A percentile compares a stretch with the other conserved stretches of the same genome.
Conservation (phyloP, 2,329 filamentous ascomycete species). For the Coniochaeta pulveracea region DNA sequence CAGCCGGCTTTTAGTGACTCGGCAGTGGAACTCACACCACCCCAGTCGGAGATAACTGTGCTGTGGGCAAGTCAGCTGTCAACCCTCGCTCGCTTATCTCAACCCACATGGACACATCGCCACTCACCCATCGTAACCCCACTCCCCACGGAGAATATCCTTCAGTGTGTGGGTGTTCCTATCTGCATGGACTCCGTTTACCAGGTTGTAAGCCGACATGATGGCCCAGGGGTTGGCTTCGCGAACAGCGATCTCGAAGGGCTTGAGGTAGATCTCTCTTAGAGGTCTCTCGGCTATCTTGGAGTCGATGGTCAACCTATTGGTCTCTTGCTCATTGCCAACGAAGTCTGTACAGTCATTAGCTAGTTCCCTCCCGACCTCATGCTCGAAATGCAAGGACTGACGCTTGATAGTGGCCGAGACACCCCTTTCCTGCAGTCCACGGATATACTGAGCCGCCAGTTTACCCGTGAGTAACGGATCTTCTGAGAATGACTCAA, state of each 20-base stretch:
- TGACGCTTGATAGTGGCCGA: constrained; percentile 69
- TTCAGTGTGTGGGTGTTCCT: constrained; percentile 44
- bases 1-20: constrained; percentile 44
- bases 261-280: constrained; percentile 61
- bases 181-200: constrained; percentile 52
- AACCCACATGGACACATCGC: neutral
- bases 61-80: constrained; percentile 20
- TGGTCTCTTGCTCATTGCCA: constrained; percentile 63
- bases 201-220: constrained; percentile 58
- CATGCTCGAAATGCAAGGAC: constrained; percentile 9
- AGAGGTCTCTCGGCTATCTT: constrained; percentile 53
- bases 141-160: constrained; percentile 47
- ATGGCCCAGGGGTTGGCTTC: constrained; percentile 59
- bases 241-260: constrained; percentile 61
- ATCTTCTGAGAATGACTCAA: constrained; percentile 80
- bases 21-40: constrained; percentile 42
- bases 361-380: too few relatives aligned
- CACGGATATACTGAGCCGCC: constrained; percentile 60
- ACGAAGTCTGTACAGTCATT: constrained; percentile 40
- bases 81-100: constrained; percentile 2
- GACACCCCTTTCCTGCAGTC: constrained; percentile 62
- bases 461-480: constrained; percentile 65
- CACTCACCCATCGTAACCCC: constrained; percentile 47
- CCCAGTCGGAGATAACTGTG: constrained; percentile 48
- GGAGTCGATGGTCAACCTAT: constrained; percentile 53